Evolutionary conservation across 768 basidiomycete genomes (phyloP), one percentile per base, ranked within the genome.

Genomic region (Amanita polypyramis): DNA sequence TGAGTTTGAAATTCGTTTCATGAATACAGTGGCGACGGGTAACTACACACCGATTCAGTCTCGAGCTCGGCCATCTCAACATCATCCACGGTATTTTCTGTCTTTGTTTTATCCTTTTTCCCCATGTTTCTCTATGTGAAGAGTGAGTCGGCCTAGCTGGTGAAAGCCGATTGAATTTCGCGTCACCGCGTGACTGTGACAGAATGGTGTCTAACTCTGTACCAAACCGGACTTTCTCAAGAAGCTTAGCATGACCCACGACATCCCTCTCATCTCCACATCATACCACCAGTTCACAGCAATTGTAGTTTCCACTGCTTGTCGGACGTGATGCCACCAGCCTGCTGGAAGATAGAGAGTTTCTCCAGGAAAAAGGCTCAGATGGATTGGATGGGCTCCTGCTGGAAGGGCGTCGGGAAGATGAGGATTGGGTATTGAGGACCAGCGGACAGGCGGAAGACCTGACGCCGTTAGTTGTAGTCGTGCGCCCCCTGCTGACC

Each of bases 211-310:
- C 15, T 10, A 21, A 12, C 12, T 30, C 43, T 33, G 12, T 29
- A 17, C 20, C 37, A 15, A 21, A 21, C 46, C 17, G 39, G 38
- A 38, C 11, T 29, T 40, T 20, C 46, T 66, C 56, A 89, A 59
- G 59, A 82, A 74, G 49, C 72, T 81, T 19, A 87, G 60, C 61
- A 79, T 67, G 12, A 83, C 72, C 85, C 86, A 90, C 5, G 73
- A 64, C 67, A 76, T 74, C 11, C 88, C 86, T 47, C 72, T 65
- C 60, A 82, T 74, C 59, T 89, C 84, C 54, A 83, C 73, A 56
- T 93, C 89, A 60, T 88, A 90, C 89, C 89, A 93, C 81, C 85
- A 91, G 57, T 93, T 93, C 17, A 88, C 56, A 1, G 87, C 86
- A 50, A 91, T 77, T 1, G 76, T 80, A 19, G 70, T 67, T 51